These are phyloP conservation scores for Nymphaea thermarum DNA, from an alignment of 164 flowering plant genomes.

Conservation along the genomic window DNA sequence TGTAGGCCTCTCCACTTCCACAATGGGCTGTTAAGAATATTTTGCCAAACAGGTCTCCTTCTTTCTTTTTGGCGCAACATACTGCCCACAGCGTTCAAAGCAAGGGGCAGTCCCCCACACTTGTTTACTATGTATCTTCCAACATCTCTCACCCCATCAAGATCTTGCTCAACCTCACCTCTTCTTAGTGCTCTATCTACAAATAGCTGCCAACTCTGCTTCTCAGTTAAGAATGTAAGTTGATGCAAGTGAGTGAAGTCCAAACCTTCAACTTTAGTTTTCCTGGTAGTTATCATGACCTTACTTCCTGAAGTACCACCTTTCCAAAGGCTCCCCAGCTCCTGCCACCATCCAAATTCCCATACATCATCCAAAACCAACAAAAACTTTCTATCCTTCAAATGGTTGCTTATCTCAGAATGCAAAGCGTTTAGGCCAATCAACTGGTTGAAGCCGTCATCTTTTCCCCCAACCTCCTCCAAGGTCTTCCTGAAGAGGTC, in stretches of 20 bases:
- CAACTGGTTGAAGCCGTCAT: not conserved
- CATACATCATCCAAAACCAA: slow-evolving; percentile 11
- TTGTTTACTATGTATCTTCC: slow-evolving; percentile 3
- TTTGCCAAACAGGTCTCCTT: slow-evolving; percentile 1
- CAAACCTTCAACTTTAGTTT: not conserved
- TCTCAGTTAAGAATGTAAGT: not conserved
- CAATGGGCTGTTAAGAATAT: not conserved
- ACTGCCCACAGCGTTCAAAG: not conserved
- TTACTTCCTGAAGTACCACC: slow-evolving; percentile 3
- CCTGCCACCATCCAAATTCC: slow-evolving; percentile 6
- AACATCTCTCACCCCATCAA: not conserved
- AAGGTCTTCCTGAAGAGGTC: not conserved
- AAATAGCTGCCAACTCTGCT: slow-evolving; percentile 5
- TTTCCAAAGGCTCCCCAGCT: not conserved
- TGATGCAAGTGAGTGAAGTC: not conserved
- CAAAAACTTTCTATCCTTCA: not conserved
- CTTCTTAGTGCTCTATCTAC: not conserved
- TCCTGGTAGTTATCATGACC: slow-evolving; percentile 6
- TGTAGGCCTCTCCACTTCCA: not conserved
- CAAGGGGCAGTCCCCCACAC: slow-evolving; percentile 4
- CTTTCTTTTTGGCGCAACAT: not conserved
- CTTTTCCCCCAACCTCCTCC: not conserved
- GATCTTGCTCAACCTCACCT: not conserved
- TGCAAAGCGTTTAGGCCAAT: not conserved
- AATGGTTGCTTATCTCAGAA: not conserved